Base-by-base conservation (phyloP, 441 rosid genomes). In the Syzygium syzygioides region DNA sequence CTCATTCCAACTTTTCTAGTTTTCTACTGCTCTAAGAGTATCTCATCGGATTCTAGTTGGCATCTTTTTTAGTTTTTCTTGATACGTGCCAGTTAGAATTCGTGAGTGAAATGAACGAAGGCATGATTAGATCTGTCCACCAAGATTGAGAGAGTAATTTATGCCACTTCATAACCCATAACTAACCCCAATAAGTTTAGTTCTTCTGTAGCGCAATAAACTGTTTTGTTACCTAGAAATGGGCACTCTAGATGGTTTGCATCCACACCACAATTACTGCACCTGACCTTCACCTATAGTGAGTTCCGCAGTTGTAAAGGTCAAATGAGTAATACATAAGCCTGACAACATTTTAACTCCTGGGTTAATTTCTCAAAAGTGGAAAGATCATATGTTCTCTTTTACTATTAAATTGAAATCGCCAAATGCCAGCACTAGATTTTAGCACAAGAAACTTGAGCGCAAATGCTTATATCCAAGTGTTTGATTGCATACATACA, bases 401-500 rank as follows among this genome's bases (percentile, higher is more conserved):
- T 55, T 55, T 59, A 12, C 64, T 59, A 59, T 1, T 26, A 26
- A 59, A 59, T 59, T 59, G 7, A 0, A 11, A 11, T 59, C 64
- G 0, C 12, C 8, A 26, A 59, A 59, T 26, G 64, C 64, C 64
- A 5, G 64, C 64, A 5, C 12, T 59, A 59, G 64, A 59, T 26
- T 59, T 26, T 9, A 23, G 28, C 23, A 7, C 57, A 56, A 56
- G 60, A 56, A 23, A 56, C 26, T 56, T 1, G 2, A 56, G 1
- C 10, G 60, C 60, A 79, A 23, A 79, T 79, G 52, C 54, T 79
- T 79, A 79, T 56, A 56, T 56, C 4, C 4, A 1, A 56, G 60
- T 23, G 28, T 56, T 56, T 56, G 60, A 56, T 66, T 89, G 56
- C 55, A 57, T 41, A 52, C 89, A 60, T 55, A 23, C 92, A 92